These are phyloP conservation scores for Boletus rufocinnamomeus DNA, from an alignment of 768 basidiomycete species.

Conservation along the genomic window DNA sequence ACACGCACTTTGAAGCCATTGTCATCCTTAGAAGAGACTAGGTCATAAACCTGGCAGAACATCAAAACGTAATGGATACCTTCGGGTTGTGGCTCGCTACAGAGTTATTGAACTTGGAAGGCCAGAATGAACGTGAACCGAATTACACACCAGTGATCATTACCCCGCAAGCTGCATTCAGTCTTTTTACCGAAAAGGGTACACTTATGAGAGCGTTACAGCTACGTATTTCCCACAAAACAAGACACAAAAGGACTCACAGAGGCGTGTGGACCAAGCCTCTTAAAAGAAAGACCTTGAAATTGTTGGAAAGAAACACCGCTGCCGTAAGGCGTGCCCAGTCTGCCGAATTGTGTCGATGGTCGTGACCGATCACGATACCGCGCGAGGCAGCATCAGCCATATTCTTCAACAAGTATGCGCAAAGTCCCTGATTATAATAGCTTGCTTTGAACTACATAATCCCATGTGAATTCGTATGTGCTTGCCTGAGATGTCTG, in stretches of 20 bases:
- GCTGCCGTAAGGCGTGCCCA: slow-evolving; percentile 79
- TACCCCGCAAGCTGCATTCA: slow-evolving; percentile 76
- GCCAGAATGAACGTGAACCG: neutral
- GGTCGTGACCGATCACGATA: slow-evolving; percentile 84
- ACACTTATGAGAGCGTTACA: slow-evolving; percentile 50
- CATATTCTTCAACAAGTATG: slow-evolving; percentile 63
- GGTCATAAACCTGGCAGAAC: slow-evolving; percentile 1
- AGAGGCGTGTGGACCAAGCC: slow-evolving; percentile 82
- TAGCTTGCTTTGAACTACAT: neutral
- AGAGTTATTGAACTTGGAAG: slow-evolving; percentile 3
- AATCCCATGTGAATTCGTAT: neutral
- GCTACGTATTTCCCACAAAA: neutral
- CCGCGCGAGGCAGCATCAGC: slow-evolving; percentile 57
- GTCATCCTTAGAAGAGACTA: slow-evolving; percentile 54
- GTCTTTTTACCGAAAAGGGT: slow-evolving; percentile 69
- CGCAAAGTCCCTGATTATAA: slow-evolving; percentile 70
- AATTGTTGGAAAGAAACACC: slow-evolving; percentile 61
- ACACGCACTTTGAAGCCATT: slow-evolving; percentile 79
- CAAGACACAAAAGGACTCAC: slow-evolving; percentile 39
- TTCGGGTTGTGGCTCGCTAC: slow-evolving; percentile 88
- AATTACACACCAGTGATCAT: slow-evolving; percentile 78
- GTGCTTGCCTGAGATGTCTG: slow-evolving; percentile 73
- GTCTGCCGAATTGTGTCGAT: slow-evolving; percentile 73
- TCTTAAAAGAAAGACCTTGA: slow-evolving; percentile 68
- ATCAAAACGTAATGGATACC: slow-evolving; percentile 39